Evolutionary conservation across 2,329 filamentous ascomycete genomes (phyloP).

Genomic region (Aspergillus versicolor): DNA sequence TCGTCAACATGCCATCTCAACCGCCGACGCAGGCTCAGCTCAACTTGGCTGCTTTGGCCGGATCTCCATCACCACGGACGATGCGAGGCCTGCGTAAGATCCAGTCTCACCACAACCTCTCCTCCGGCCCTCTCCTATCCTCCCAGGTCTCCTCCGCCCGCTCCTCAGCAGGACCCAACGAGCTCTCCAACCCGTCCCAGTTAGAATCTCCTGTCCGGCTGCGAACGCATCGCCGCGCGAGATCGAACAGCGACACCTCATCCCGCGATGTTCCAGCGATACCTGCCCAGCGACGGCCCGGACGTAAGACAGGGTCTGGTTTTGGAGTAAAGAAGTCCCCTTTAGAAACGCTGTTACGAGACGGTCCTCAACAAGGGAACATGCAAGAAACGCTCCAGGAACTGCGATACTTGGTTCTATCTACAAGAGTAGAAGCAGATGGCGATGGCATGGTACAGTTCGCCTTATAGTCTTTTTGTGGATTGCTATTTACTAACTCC

Average conservation of each 20-base stretch:
- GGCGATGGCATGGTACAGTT: slow-evolving; percentile 52
- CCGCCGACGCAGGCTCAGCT: slow-evolving; percentile 25
- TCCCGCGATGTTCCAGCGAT: slow-evolving; percentile 33
- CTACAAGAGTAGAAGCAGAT: slow-evolving; percentile 51
- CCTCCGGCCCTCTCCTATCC: slow-evolving; percentile 51
- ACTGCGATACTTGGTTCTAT: slow-evolving; percentile 50
- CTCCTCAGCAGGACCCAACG: slow-evolving; percentile 22
- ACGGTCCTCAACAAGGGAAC: slow-evolving; percentile 74
- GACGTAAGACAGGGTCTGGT: slow-evolving; percentile 47
- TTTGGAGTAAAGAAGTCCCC: slow-evolving; percentile 48
- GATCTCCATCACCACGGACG: slow-evolving; percentile 47
- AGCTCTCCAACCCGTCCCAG: slow-evolving; percentile 27
- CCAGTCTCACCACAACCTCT: slow-evolving; percentile 70
- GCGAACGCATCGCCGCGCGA: slow-evolving; percentile 50
- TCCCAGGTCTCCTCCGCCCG: slow-evolving; percentile 42
- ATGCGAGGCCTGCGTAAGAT: slow-evolving; percentile 70
- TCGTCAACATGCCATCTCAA: slow-evolving; percentile 18
- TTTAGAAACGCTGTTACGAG: slow-evolving; percentile 74
- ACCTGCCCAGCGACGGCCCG: slow-evolving; percentile 32
- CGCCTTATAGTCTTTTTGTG: background rate
- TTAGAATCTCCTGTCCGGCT: slow-evolving; percentile 28
- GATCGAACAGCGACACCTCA: slow-evolving; percentile 73
- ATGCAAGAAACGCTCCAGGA: slow-evolving; percentile 44
- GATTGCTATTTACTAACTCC: slow-evolving; percentile 9
- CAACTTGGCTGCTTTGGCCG: slow-evolving; percentile 26